Evolutionary conservation across 2,329 filamentous ascomycete species (phyloP), one percentile per base, ranked within the genome.

Genomic region (Aureobasidium sp.): DNA sequence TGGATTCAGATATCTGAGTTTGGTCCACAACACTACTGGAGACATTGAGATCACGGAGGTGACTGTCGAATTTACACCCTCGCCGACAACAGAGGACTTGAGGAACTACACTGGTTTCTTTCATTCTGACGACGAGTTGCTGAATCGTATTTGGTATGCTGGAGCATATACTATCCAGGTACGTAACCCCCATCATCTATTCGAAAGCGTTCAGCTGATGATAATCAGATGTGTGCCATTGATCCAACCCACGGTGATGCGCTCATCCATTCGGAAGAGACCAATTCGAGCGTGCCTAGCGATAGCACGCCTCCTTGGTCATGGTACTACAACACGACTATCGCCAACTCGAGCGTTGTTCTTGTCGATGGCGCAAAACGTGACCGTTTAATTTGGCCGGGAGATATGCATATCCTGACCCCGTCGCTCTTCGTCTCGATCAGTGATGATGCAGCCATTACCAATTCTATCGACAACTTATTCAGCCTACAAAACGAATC

Each of bases 371-470:
- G 47, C 11, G 49, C 49, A 8, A 51, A 51, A 68, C 76, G 83
- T 32, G 83, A 85, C 66, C 76, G 82, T 9, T 73, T 82, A 27
- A 79, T 86, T 1, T 86, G 83, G 82, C 79, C 83, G 16, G 84
- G 84, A 2, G 84, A 87, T 67, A 82, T 86, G 75, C 77, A 78
- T 5, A 81, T 84, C 63, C 79, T 81, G 5, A 74, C 82, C 0
- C 81, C 82, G 3, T 77, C 75, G 41, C 77, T 83, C n/a, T 78
- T 81, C 9, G 78, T 83, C 3, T 81, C 79, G 8, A 84, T 81
- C 0, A 78, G 79, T 36, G 81, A 84, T 64, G 71, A 82, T 47
- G 74, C 78, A 21, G 78, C 78, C 29, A 75, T 83, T 4, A 75
- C 75, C 10, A 82, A 81, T 63, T 79, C 79, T 0, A 61, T 61